Conservation (phyloP, 2,329 filamentous ascomycete genomes). For the Gremmenia infestans region DNA sequence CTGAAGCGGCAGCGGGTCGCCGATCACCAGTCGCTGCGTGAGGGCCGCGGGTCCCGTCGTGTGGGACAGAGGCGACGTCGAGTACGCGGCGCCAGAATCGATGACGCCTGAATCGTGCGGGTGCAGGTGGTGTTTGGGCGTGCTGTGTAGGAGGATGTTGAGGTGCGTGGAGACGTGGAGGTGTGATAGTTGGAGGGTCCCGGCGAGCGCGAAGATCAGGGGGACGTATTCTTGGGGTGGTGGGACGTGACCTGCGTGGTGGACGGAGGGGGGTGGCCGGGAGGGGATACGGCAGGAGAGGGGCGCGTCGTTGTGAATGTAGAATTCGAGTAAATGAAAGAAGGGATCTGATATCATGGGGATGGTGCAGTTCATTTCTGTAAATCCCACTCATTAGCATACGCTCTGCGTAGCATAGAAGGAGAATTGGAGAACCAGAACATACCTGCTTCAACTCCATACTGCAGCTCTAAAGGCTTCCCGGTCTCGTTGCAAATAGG, state of each 20-base stretch:
- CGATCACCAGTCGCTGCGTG: constrained; percentile 70
- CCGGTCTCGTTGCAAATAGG: constrained; percentile 84
- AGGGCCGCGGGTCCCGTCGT: constrained; percentile 41
- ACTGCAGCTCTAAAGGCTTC: constrained; percentile 76
- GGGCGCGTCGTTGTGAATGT: constrained; percentile 94
- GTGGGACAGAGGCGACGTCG: constrained; percentile 65
- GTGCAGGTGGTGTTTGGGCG: constrained; percentile 55
- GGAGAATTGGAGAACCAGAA: neutral
- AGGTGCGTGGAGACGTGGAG: constrained; percentile 85
- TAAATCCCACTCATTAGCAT: constrained; percentile 15
- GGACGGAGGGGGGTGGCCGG: constrained; percentile 55
- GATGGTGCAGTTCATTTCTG: constrained; percentile 80
- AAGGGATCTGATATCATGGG: constrained; percentile 71
- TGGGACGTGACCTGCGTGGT: constrained; percentile 28
- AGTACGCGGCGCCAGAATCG: constrained; percentile 84
- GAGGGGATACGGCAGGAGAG: constrained; percentile 85
- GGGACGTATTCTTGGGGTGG: constrained; percentile 63
- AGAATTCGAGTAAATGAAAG: constrained; percentile 92
- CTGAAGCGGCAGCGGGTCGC: constrained; percentile 72
- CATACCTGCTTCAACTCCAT: constrained; percentile 61
- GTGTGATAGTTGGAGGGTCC: constrained; percentile 82
- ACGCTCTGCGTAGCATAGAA: neutral
- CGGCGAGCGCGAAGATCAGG: constrained; percentile 81
- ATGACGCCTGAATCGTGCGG: constrained; percentile 71
- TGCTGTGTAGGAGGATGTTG: constrained; percentile 76